These are phyloP conservation scores for Coffea humblotiana DNA, from an alignment of 305 asterid species.

Conservation along the genomic window DNA sequence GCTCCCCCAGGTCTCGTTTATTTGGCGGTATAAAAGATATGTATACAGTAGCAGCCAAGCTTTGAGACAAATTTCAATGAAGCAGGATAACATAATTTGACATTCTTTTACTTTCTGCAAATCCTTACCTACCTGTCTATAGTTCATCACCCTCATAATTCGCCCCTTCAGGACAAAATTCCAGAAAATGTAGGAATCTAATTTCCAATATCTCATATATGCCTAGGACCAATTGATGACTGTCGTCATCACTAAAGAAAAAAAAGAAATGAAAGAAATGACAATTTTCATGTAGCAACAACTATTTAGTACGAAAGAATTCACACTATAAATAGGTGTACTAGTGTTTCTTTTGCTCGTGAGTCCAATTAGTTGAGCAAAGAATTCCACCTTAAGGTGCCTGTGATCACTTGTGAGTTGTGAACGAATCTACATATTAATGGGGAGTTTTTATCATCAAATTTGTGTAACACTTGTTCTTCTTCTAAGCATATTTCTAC, in stretches of 20 bases:
- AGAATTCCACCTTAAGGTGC: too few species aligned
- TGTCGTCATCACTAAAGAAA: background rate
- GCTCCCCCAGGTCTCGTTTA: background rate
- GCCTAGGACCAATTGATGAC: background rate
- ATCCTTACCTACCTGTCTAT: constrained; percentile 15
- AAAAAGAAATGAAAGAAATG: background rate
- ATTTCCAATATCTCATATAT: background rate
- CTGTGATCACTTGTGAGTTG: too few species aligned
- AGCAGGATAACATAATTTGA: background rate
- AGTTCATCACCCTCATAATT: background rate
- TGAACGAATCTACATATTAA: background rate
- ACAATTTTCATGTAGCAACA: background rate
- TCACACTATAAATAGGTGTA: constrained; percentile 7
- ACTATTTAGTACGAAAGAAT: background rate
- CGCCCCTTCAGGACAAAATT: constrained; percentile 4
- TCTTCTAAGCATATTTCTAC: background rate
- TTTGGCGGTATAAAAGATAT: background rate
- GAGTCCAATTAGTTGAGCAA: background rate
- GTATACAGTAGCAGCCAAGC: background rate
- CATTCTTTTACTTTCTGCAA: background rate
- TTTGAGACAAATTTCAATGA: constrained; percentile 1
- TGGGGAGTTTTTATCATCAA: constrained; percentile 13
- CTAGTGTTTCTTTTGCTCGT: background rate
- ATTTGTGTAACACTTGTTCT: constrained; percentile 1
- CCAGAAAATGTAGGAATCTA: background rate